Percentiles rank a stretch among this genome's conserved stretches.
These are phyloP conservation scores for Asterochloris erici DNA, from an alignment of 139 green algal species.

Conservation along the genomic window DNA sequence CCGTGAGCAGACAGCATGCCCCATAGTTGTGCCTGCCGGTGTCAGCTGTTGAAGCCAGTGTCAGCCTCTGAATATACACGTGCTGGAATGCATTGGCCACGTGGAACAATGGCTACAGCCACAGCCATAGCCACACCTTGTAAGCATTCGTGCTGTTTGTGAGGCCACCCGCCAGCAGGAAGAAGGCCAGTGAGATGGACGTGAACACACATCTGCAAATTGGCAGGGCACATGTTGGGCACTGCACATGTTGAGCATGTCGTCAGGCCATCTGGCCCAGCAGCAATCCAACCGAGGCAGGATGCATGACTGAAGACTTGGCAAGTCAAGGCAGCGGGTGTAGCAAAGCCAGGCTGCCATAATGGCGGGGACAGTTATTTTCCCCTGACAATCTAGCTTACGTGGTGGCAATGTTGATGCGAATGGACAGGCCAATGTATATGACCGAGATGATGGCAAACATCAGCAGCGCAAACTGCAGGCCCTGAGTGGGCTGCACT, in stretches of 20 bases:
- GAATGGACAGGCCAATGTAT: slow-evolving; percentile 10
- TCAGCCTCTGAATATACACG: background rate
- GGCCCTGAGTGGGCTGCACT: background rate
- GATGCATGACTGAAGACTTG: too few species aligned
- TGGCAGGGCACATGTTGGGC: too few species aligned
- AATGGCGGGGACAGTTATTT: too few species aligned
- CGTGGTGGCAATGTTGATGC: slow-evolving; percentile 7
- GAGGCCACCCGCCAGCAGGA: background rate
- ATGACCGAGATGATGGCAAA: slow-evolving; percentile 13
- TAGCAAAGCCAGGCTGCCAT: too few species aligned
- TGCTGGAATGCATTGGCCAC: background rate
- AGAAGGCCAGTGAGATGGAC: background rate
- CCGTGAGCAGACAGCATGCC: background rate
- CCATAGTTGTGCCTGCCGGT: too few species aligned
- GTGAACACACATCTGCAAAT: background rate
- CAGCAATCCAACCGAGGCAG: too few species aligned
- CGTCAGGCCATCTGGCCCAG: too few species aligned
- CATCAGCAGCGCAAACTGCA: slow-evolving; percentile 16
- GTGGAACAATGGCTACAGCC: background rate
- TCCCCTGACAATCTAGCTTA: too few species aligned
- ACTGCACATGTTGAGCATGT: too few species aligned
- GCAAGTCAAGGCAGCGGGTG: too few species aligned
- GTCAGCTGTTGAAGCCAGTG: too few species aligned
- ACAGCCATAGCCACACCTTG: background rate
- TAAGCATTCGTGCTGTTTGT: background rate